Percentiles rank a stretch among this genome's conserved stretches.
phyloP scores from a whole-genome alignment of 2,329 filamentous ascomycete genomes.

The Colletotrichum nymphaeae region DNA sequence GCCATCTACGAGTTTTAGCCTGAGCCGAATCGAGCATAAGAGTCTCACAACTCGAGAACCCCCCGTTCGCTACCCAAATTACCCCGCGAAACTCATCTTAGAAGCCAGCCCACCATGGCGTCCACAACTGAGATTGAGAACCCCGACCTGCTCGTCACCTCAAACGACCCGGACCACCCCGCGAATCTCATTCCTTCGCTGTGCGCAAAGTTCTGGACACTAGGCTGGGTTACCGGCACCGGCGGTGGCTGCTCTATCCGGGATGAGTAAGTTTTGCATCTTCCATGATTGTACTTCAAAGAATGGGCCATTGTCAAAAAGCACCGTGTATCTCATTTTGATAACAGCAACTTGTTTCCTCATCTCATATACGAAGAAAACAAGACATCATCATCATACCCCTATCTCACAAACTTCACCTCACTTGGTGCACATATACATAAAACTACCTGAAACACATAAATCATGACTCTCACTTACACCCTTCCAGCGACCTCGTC shows the following conservation, averaged over 20 bases:
- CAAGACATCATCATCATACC: background rate
- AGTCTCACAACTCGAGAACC: background rate
- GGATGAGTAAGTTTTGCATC: conserved; percentile 60
- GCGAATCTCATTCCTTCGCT: conserved; percentile 95
- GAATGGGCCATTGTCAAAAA: too few species aligned
- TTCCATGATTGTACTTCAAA: background rate
- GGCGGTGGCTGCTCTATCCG: conserved; percentile 85
- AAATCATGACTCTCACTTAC: conserved; percentile 33
- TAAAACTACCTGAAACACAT: conserved; percentile 38
- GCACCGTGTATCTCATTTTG: background rate
- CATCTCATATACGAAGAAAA: background rate
- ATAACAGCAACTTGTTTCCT: conserved; percentile 9
- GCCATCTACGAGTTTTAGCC: background rate
- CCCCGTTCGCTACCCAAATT: background rate
- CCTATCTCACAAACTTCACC: background rate
- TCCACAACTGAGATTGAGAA: conserved; percentile 17
- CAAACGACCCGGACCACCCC: conserved; percentile 82
- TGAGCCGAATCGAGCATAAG: background rate
- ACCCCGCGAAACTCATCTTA: conserved; percentile 27
- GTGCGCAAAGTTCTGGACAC: conserved; percentile 93
- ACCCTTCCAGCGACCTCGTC: conserved; percentile 78
- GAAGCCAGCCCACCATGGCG: conserved; percentile 23
- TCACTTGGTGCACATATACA: background rate
- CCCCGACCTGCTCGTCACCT: conserved; percentile 67
- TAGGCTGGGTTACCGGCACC: conserved; percentile 94